Evolutionary conservation across 2,329 filamentous ascomycete genomes (phyloP).

Genomic region (Neofusicoccum sp.): DNA sequence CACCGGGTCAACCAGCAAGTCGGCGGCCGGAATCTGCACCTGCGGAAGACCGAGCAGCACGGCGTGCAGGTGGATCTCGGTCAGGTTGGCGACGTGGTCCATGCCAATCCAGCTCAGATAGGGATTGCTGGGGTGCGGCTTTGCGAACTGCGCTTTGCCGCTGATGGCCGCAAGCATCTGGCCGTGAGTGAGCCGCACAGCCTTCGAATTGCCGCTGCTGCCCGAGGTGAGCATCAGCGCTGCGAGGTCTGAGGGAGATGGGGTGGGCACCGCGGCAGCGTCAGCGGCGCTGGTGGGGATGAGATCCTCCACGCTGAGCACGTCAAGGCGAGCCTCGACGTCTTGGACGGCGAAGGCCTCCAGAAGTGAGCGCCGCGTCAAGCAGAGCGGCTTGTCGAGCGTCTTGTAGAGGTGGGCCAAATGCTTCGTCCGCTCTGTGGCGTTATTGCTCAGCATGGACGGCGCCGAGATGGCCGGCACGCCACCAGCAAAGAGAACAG

Average conservation of each 20-base stretch:
- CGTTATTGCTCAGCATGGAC: neutral
- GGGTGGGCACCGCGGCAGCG: neutral
- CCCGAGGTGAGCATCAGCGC: slow-evolving; percentile 56
- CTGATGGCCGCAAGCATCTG: slow-evolving; percentile 47
- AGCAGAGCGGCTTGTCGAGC: neutral
- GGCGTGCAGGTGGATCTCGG: slow-evolving; percentile 57
- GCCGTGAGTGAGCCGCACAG: slow-evolving; percentile 47
- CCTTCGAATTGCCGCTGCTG: slow-evolving; percentile 55
- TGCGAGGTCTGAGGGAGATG: slow-evolving; percentile 19
- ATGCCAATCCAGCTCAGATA: slow-evolving; percentile 54
- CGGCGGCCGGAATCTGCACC: slow-evolving; percentile 47
- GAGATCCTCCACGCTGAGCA: slow-evolving; percentile 4
- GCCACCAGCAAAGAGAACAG: neutral
- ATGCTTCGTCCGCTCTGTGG: neutral
- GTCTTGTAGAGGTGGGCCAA: slow-evolving; percentile 3
- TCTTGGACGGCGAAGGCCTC: neutral
- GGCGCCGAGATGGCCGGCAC: slow-evolving; percentile 7
- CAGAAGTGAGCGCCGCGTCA: neutral
- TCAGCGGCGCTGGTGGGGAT: neutral
- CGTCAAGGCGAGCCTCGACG: neutral
- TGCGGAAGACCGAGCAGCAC: slow-evolving; percentile 47
- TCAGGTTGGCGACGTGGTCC: slow-evolving; percentile 58
- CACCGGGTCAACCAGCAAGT: slow-evolving; percentile 44
- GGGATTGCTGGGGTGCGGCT: slow-evolving; percentile 5
- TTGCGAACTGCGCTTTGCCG: slow-evolving; percentile 41